Base-by-base conservation (phyloP, 2,329 filamentous ascomycete species). In the Hymenoscyphus salicellus region DNA sequence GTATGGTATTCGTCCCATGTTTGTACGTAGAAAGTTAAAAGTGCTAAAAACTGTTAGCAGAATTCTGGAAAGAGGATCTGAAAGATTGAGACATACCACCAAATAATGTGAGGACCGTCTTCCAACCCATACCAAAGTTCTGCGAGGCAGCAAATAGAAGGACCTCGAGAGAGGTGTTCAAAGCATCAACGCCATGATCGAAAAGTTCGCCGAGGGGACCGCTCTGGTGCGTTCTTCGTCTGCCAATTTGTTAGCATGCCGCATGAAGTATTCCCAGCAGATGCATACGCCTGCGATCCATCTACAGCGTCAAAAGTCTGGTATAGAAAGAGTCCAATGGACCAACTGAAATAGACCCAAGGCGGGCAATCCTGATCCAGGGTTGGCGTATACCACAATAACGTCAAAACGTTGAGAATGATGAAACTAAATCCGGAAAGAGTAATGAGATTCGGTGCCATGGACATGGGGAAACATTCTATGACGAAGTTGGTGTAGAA, bases 1-100 rank as follows among this genome's bases (percentile, higher is more conserved):
- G 95, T 99, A 80, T 98, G 94, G 79, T 98, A 99, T 77, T 98
- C 95, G 75, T 99, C 95, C 95, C 95, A 99, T 38, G 95, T 98
- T 77, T 98, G 95, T 52, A 98, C 90, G 78, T 98, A 98, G 78
- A 99, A 99, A n/a, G 95, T 97, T 72, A 96, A 82, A 65, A 94
- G 86, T 6, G 91, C 89, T 92, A 66, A 14, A n/a, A 17, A 26
- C 20, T 16, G 60, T 69, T 66, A 70, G 59, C 32, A 68, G 41
- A 61, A 26, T 5, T 32, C n/a, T 8, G 4, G 5, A 17, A 17
- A 38, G 20, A 30, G 5, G 23, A 36, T 4, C 2, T 26, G 3
- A 20, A 6, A 36, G 41, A 46, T 20, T 7, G 0, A 16, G 11
- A 78, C 86, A 68, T 81, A 92, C 91, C 89, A 71, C 89, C 91